These are phyloP conservation scores for Fraxinus sp. DNA, from an alignment of 305 asterid genomes.

Conservation along the genomic window DNA sequence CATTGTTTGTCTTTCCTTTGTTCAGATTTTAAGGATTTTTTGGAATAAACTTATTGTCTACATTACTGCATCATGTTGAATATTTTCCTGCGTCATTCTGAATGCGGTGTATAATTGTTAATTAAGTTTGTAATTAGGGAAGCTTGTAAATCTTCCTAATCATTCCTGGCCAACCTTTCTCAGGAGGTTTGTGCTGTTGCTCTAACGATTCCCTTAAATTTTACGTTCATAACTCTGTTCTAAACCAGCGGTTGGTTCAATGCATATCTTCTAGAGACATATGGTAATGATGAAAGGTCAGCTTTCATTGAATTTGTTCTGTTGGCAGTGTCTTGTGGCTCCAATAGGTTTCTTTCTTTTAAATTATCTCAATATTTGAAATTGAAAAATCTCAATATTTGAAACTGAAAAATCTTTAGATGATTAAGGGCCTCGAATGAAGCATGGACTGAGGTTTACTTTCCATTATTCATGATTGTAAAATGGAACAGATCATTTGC, in stretches of 20 bases:
- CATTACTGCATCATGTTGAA: not conserved
- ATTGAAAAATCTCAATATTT: not conserved
- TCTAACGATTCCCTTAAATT: not conserved
- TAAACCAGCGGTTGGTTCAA: not conserved
- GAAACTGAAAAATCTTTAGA: not conserved
- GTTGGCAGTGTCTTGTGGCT: slow-evolving; percentile 12
- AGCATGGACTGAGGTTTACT: not conserved
- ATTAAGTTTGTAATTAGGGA: not conserved
- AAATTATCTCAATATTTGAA: not conserved
- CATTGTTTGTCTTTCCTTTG: not conserved
- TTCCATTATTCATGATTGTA: not conserved
- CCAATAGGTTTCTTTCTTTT: not conserved
- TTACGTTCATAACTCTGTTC: not conserved
- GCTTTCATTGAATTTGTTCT: too few relatives aligned
- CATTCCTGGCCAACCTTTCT: not conserved
- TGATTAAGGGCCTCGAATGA: not conserved
- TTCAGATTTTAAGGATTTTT: not conserved
- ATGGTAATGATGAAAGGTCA: too few relatives aligned
- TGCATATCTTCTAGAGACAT: not conserved
- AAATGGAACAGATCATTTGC: not conserved
- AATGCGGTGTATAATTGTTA: not conserved
- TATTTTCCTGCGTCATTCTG: not conserved
- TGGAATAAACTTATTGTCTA: not conserved
- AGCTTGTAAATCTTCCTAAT: not conserved
- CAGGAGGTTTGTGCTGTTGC: not conserved